A percentile compares a stretch with the other conserved stretches of the same genome.
phyloP scores from a whole-genome alignment of 305 asterid genomes.

The Euphrasia arctica region DNA sequence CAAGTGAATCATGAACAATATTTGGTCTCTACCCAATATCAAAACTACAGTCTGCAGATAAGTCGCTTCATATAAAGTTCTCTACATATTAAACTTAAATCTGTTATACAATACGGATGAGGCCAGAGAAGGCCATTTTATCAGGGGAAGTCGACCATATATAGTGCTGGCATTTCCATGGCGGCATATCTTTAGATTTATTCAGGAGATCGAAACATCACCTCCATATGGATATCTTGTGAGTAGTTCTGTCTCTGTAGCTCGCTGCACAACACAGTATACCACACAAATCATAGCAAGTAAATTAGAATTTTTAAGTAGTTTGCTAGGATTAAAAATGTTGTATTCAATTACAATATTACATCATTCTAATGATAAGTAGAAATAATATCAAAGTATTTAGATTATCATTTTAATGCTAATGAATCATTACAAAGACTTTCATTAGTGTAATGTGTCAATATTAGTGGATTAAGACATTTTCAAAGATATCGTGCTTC shows the following conservation, averaged over 20 bases:
- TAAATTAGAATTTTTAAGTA: too few relatives aligned
- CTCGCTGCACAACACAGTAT: constrained; percentile 54
- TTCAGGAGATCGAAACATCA: constrained; percentile 16
- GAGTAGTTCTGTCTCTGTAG: constrained; percentile 89
- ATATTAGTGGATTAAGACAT: background rate
- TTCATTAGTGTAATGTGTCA: background rate
- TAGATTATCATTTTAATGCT: too few relatives aligned
- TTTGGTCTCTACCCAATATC: background rate
- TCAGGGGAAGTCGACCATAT: too few relatives aligned
- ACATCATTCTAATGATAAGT: background rate
- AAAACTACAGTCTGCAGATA: background rate
- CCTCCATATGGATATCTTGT: constrained; percentile 96
- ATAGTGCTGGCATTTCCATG: too few relatives aligned
- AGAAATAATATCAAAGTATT: too few relatives aligned
- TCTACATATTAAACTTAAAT: background rate
- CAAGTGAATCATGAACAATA: background rate
- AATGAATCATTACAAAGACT: background rate
- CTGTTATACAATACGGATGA: background rate
- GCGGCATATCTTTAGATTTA: too few relatives aligned
- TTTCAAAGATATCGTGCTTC: background rate
- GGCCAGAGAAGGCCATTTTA: too few relatives aligned
- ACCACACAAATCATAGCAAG: constrained; percentile 19
- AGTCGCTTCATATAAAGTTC: background rate
- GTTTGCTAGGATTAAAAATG: too few relatives aligned
- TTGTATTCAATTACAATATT: background rate